phyloP scores from a whole-genome alignment of 257 asterid genomes.

The Ligustrum vulgare region DNA sequence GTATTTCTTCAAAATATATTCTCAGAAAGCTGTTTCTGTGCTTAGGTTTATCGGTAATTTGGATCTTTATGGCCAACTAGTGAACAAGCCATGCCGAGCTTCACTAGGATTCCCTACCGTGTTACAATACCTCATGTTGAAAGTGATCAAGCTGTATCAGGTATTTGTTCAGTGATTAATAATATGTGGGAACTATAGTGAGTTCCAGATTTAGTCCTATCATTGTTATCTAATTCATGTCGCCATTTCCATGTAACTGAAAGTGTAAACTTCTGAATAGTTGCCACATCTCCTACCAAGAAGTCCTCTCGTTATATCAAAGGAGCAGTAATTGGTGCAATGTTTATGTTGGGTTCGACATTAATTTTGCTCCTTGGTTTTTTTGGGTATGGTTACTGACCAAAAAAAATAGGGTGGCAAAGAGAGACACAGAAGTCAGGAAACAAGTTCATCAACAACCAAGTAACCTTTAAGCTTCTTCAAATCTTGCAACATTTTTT shows the following conservation, averaged over 20 bases:
- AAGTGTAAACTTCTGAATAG: slow-evolving; percentile 11
- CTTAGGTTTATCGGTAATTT: slow-evolving; percentile 89
- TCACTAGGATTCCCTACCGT: slow-evolving; percentile 98
- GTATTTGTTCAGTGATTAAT: slow-evolving; percentile 31
- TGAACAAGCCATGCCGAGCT: slow-evolving; percentile 80
- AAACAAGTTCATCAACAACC: slow-evolving; percentile 87
- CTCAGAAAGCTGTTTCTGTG: slow-evolving; percentile 43
- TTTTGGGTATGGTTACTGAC: slow-evolving; percentile 68
- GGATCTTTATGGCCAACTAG: slow-evolving; percentile 97
- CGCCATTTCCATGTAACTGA: background rate
- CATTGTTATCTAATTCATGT: background rate
- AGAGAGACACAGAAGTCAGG: slow-evolving; percentile 82
- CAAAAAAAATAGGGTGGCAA: slow-evolving; percentile 82
- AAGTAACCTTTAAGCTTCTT: slow-evolving; percentile 26
- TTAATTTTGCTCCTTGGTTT: slow-evolving; percentile 60
- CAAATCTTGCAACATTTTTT: background rate
- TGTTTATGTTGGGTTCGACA: slow-evolving; percentile 62
- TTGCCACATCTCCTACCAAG: slow-evolving; percentile 53
- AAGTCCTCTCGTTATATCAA: slow-evolving; percentile 69
- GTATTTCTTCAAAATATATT: slow-evolving; percentile 13
- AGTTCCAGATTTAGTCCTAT: background rate
- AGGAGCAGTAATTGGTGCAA: slow-evolving; percentile 82
- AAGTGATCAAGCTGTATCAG: slow-evolving; percentile 70
- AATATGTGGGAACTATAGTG: background rate
- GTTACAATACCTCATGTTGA: slow-evolving; percentile 83